phyloP scores from a whole-genome alignment of 345 rosid genomes.

The Arabidopsis thaliana region DNA sequence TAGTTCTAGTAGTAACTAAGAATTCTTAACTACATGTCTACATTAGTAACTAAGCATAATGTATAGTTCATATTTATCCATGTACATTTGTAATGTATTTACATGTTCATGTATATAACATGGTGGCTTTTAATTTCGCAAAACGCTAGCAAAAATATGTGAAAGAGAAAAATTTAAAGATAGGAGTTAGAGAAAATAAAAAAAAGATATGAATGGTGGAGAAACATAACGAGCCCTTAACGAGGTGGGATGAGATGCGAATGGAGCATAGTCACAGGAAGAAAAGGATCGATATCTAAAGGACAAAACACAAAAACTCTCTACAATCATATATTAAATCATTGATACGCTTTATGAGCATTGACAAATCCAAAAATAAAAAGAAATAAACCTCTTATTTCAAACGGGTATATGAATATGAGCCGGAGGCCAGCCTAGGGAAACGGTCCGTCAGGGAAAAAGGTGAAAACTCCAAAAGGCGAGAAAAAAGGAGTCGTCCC shows the following conservation, averaged over 20 bases:
- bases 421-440: slow-evolving; percentile 40
- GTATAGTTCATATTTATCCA: no score
- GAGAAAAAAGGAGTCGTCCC: slow-evolving; percentile 18
- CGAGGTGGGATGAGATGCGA: slow-evolving; percentile 32
- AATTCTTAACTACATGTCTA: slow-evolving; percentile 10
- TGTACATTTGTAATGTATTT: no score
- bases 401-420: slow-evolving; percentile 37
- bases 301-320: slow-evolving; percentile 37
- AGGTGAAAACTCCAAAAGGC: slow-evolving; percentile 34
- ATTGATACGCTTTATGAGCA: slow-evolving; percentile 39
- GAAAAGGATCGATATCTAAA: slow-evolving; percentile 39
- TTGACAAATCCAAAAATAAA: slow-evolving; percentile 24
- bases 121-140: slow-evolving; percentile 12
- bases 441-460: slow-evolving; percentile 35
- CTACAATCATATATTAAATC: slow-evolving; percentile 40
- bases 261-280: slow-evolving; percentile 37
- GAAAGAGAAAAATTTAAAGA: not conserved
- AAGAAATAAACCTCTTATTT: not conserved
- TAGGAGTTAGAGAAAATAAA: not conserved
- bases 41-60: not conserved
- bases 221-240: slow-evolving; percentile 4
- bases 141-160: not conserved
- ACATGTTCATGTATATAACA: no score
- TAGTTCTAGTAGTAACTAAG: slow-evolving; percentile 16
- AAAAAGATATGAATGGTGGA: slow-evolving; percentile 23